Conservation (phyloP, 2,329 filamentous ascomycete species). For the Falciphora oryzae region DNA sequence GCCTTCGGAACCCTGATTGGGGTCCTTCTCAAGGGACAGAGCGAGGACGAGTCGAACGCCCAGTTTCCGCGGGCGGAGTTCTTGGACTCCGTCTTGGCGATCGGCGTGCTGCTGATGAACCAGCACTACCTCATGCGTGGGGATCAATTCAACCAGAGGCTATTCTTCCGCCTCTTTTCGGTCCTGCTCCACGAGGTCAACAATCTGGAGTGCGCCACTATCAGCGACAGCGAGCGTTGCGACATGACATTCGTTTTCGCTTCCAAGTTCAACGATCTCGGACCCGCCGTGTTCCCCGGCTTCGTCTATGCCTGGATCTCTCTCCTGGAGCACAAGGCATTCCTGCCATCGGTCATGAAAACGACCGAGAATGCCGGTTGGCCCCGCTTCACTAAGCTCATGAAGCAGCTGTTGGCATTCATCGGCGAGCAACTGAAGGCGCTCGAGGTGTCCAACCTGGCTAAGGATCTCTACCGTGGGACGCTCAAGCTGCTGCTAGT, state of each 20-base stretch:
- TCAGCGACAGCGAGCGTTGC: conserved; percentile 44
- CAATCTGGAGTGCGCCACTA: not conserved
- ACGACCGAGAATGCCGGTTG: conserved; percentile 67
- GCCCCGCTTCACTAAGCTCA: conserved; percentile 65
- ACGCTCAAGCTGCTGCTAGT: conserved; percentile 77
- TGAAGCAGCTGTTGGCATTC: conserved; percentile 66
- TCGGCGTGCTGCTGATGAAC: conserved; percentile 77
- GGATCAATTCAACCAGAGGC: conserved; percentile 77
- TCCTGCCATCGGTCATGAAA: conserved; percentile 72
- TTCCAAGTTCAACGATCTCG: conserved; percentile 63
- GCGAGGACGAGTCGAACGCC: conserved; percentile 51
- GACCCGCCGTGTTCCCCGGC: conserved; percentile 70
- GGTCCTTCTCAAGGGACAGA: conserved; percentile 67
- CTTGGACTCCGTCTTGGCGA: conserved; percentile 69
- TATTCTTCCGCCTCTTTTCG: conserved; percentile 88
- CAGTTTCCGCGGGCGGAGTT: conserved; percentile 62
- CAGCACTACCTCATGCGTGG: conserved; percentile 77
- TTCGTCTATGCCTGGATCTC: conserved; percentile 84
- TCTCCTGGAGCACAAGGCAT: conserved; percentile 76
- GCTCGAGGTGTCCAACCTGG: conserved; percentile 59
- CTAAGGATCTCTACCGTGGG: conserved; percentile 80
- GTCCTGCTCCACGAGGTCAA: conserved; percentile 69
- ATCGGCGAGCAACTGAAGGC: conserved; percentile 76
- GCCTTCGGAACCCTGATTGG: conserved; percentile 76
- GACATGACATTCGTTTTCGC: conserved; percentile 69